Conservation (phyloP, 1,139 yeast species). For the Blastobotrys petasosporus region DNA sequence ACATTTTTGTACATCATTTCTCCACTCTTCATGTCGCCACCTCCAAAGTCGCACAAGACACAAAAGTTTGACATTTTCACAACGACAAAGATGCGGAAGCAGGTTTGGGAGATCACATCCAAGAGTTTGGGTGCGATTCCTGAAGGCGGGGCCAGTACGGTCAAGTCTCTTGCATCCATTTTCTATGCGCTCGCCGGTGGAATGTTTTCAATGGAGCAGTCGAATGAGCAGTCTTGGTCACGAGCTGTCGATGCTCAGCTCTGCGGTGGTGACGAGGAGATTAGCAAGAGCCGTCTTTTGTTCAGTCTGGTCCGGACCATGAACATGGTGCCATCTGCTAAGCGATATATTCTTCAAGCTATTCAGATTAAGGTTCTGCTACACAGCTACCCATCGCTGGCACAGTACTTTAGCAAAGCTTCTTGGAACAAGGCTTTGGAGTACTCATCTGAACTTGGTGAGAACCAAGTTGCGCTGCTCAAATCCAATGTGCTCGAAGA, state of each 20-base stretch:
- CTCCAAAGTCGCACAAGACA: constrained; percentile 2
- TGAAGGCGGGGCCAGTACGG: neutral
- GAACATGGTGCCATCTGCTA: constrained; percentile 26
- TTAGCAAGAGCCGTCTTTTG: constrained; percentile 25
- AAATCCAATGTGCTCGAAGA: constrained; percentile 20
- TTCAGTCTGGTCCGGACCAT: constrained; percentile 29
- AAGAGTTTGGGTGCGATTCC: constrained; percentile 10
- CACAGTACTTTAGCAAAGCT: constrained; percentile 2
- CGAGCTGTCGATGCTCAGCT: constrained; percentile 37
- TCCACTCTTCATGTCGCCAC: constrained; percentile 3
- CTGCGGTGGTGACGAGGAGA: constrained; percentile 34
- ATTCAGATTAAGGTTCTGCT: constrained; percentile 27
- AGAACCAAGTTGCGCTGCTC: constrained; percentile 7
- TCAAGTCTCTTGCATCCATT: neutral
- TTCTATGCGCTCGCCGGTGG: constrained; percentile 2
- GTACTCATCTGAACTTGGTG: constrained; percentile 2
- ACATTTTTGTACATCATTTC: constrained; percentile 27
- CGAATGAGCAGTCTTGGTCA: constrained; percentile 9
- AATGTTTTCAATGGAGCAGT: neutral
- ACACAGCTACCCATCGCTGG: neutral
- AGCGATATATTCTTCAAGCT: constrained; percentile 30
- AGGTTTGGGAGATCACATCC: constrained; percentile 14
- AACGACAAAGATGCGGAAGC: constrained; percentile 10
- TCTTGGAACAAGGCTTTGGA: constrained; percentile 10
- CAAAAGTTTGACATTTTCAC: constrained; percentile 8